Percentiles rank a stretch among this genome's conserved stretches.
Conservation (phyloP, 2,329 filamentous ascomycete genomes). For the Hansfordia pulvinata region DNA sequence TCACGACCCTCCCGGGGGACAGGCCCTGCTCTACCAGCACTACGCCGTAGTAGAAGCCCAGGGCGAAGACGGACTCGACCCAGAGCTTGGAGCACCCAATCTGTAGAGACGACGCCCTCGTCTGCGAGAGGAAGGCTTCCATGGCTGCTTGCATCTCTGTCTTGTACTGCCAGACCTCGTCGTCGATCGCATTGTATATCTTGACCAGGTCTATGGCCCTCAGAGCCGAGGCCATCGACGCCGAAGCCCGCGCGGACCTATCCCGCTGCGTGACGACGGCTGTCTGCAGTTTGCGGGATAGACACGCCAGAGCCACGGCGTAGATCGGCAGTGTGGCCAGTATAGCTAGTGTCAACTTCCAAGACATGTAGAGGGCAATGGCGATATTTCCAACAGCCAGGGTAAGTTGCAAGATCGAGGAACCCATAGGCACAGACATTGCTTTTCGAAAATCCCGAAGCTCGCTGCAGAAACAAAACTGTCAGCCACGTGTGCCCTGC, state of each 20-base stretch:
- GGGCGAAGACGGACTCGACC: slow-evolving; percentile 66
- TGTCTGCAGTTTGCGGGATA: slow-evolving; percentile 47
- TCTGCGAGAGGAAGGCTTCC: slow-evolving; percentile 52
- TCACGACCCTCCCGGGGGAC: slow-evolving; percentile 56
- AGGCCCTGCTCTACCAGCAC: slow-evolving; percentile 49
- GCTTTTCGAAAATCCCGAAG: slow-evolving; percentile 70
- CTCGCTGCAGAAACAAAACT: slow-evolving; percentile 49
- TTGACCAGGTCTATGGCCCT: slow-evolving; percentile 75
- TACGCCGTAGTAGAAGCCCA: slow-evolving; percentile 82
- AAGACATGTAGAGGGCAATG: slow-evolving; percentile 68
- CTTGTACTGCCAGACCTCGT: slow-evolving; percentile 56
- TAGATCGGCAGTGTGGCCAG: slow-evolving; percentile 61
- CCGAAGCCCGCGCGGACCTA: slow-evolving; percentile 57
- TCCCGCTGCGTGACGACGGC: slow-evolving; percentile 57
- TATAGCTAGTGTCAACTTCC: slow-evolving; percentile 71
- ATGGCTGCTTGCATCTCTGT: slow-evolving; percentile 43
- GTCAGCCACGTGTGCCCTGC: slow-evolving; percentile 8
- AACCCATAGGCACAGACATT: slow-evolving; percentile 67
- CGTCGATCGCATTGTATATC: slow-evolving; percentile 61
- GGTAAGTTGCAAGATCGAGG: slow-evolving; percentile 49
- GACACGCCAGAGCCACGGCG: slow-evolving; percentile 39
- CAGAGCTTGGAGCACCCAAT: slow-evolving; percentile 62
- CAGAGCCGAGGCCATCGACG: slow-evolving; percentile 55
- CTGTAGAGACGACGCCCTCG: slow-evolving; percentile 55
- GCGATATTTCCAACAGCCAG: slow-evolving; percentile 51